Evolutionary conservation across 176 grass and related monocot genomes (phyloP).

Genomic region (Coix lacrymajobi): DNA sequence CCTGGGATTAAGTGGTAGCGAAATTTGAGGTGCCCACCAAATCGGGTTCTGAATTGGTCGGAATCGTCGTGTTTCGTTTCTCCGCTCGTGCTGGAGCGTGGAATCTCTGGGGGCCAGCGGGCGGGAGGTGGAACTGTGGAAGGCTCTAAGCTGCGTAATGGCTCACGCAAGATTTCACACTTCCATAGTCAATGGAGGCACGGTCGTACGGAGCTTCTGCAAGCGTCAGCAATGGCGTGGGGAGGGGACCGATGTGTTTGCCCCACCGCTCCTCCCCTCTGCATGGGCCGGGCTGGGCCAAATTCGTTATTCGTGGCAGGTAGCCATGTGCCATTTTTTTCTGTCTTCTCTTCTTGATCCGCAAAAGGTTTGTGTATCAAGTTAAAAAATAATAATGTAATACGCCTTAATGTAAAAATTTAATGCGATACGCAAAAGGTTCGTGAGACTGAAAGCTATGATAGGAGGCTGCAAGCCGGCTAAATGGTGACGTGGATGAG

Average conservation of each 20-base stretch:
- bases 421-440: too few species aligned
- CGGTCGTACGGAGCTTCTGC: not conserved
- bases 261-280: not conserved
- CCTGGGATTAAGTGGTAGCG: not conserved
- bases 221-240: conserved; percentile 21
- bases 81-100: not conserved
- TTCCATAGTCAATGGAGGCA: conserved; percentile 1
- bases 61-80: not conserved
- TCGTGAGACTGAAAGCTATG: too few species aligned
- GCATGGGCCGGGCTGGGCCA: not conserved
- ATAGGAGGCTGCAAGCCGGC: too few species aligned
- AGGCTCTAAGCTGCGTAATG: not conserved
- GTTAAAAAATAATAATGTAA: too few species aligned
- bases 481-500: too few species aligned
- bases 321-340: too few species aligned
- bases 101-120: not conserved
- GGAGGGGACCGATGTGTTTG: not conserved
- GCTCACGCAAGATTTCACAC: not conserved
- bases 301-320: not conserved
- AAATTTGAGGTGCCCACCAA: not conserved
- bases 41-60: not conserved
- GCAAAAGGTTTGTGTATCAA: too few species aligned
- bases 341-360: too few species aligned
- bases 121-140: not conserved
- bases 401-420: too few species aligned